A percentile compares a stretch with the other conserved stretches of the same genome.
Conservation (phyloP, 1,284 basidiomycete genomes). For the Marasmius oreades region DNA sequence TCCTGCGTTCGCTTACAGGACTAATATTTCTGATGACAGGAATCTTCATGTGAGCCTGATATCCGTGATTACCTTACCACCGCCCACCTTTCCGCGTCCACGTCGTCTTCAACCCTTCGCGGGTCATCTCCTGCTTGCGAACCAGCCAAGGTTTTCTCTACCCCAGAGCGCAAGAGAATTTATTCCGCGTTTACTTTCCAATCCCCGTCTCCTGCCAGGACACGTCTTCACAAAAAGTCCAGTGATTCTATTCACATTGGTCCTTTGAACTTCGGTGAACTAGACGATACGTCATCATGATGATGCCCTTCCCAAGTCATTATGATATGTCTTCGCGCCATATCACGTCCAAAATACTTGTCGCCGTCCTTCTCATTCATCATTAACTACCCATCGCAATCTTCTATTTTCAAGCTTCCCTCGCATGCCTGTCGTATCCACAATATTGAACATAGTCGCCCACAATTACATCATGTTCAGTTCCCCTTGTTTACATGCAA, state of each 20-base stretch:
- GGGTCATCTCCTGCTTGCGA: constrained; percentile 22
- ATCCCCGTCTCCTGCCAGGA: constrained; percentile 57
- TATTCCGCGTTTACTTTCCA: constrained; percentile 76
- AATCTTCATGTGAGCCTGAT: constrained; percentile 46
- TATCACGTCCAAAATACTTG: neutral
- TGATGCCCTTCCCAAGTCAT: neutral
- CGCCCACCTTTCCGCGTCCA: constrained; percentile 24
- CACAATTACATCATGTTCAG: too few relatives aligned
- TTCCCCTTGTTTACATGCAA: neutral
- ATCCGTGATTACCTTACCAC: constrained; percentile 52
- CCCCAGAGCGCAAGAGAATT: constrained; percentile 65
- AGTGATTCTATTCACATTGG: constrained; percentile 21
- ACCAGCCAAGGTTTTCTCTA: constrained; percentile 44
- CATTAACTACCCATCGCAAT: neutral
- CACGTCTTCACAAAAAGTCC: constrained; percentile 41
- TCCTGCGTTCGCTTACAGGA: constrained; percentile 4
- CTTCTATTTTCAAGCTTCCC: neutral
- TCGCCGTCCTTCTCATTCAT: neutral
- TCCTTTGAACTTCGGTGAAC: constrained; percentile 6
- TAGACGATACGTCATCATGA: neutral
- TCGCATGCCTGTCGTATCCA: neutral
- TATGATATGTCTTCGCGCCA: too few relatives aligned
- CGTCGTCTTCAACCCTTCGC: constrained; percentile 21
- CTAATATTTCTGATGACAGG: constrained; percentile 32
- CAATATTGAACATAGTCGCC: too few relatives aligned